phyloP scores from a whole-genome alignment of 2,329 filamentous ascomycete genomes.

The Zymoseptoria ardabiliae region DNA sequence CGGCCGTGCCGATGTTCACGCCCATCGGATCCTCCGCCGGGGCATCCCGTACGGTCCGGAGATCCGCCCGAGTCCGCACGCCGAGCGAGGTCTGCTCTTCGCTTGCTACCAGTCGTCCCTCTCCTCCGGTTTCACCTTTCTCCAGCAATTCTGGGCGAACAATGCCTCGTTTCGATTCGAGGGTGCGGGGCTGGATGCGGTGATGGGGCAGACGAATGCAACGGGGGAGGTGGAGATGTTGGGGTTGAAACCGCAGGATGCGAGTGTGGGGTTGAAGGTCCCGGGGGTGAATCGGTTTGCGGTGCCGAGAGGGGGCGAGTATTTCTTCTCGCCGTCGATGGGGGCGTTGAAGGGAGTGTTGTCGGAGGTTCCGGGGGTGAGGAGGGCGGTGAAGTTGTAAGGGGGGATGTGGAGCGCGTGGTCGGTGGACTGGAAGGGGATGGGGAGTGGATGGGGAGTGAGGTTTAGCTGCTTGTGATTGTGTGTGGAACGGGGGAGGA shows the following conservation, averaged over 20 bases:
- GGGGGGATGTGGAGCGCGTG: no score
- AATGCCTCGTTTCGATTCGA: slow-evolving; percentile 19
- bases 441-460: no score
- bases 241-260: slow-evolving; percentile 23
- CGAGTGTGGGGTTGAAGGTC: slow-evolving; percentile 14
- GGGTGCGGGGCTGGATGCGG: slow-evolving; percentile 31
- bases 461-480: no score
- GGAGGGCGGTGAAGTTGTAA: no score
- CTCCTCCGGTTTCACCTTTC: slow-evolving; percentile 35
- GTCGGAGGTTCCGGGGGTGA: slow-evolving; percentile 9
- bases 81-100: slow-evolving; percentile 41
- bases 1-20: slow-evolving; percentile 16
- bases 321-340: slow-evolving; percentile 42
- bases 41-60: slow-evolving; percentile 39
- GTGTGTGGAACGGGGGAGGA: no score
- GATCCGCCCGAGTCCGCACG: slow-evolving; percentile 21
- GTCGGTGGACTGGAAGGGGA: no score
- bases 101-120: slow-evolving; percentile 41
- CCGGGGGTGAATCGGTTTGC: slow-evolving; percentile 32
- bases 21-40: slow-evolving; percentile 37
- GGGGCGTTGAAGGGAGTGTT: slow-evolving; percentile 17
- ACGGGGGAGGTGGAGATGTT: slow-evolving; percentile 17
- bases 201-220: slow-evolving; percentile 29
- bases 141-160: slow-evolving; percentile 30
- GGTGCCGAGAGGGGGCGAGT: slow-evolving; percentile 38